phyloP scores from a whole-genome alignment of 768 basidiomycete genomes.

The Gloeopeniophorella convolvens region DNA sequence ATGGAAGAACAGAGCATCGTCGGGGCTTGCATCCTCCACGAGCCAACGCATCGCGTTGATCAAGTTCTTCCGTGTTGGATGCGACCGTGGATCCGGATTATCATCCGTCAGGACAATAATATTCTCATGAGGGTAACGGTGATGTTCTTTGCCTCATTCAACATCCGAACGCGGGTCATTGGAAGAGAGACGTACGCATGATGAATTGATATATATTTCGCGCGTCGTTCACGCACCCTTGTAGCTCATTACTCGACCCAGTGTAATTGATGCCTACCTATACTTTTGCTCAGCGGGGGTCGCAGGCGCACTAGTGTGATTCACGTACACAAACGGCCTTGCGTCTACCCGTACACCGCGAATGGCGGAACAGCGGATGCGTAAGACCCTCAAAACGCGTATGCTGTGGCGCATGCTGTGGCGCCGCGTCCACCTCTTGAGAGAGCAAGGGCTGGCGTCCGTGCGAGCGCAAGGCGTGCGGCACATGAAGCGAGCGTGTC shows the following conservation, averaged over 20 bases:
- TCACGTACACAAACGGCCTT: slow-evolving; percentile 79
- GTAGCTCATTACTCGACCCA: slow-evolving; percentile 57
- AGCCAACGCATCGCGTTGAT: slow-evolving; percentile 89
- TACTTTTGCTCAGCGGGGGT: background rate
- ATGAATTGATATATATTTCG: slow-evolving; percentile 76
- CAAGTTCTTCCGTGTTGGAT: slow-evolving; percentile 80
- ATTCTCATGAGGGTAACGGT: slow-evolving; percentile 44
- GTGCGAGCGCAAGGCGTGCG: background rate
- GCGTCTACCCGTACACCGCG: slow-evolving; percentile 80
- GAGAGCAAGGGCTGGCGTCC: background rate
- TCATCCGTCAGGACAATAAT: slow-evolving; percentile 87
- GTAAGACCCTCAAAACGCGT: background rate
- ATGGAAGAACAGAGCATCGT: slow-evolving; percentile 89
- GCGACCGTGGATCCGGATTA: slow-evolving; percentile 47
- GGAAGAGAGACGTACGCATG: slow-evolving; percentile 39
- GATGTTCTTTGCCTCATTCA: slow-evolving; percentile 9
- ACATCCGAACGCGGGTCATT: background rate
- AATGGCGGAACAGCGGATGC: slow-evolving; percentile 60
- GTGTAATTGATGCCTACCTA: slow-evolving; percentile 90
- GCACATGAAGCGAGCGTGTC: background rate
- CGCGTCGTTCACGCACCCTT: slow-evolving; percentile 92
- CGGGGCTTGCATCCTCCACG: slow-evolving; percentile 67
- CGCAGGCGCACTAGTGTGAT: background rate
- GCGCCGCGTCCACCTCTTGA: slow-evolving; percentile 8
- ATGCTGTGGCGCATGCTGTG: background rate